phyloP scores from a whole-genome alignment of 2,329 filamentous ascomycete genomes.

The Fusarium sp. region DNA sequence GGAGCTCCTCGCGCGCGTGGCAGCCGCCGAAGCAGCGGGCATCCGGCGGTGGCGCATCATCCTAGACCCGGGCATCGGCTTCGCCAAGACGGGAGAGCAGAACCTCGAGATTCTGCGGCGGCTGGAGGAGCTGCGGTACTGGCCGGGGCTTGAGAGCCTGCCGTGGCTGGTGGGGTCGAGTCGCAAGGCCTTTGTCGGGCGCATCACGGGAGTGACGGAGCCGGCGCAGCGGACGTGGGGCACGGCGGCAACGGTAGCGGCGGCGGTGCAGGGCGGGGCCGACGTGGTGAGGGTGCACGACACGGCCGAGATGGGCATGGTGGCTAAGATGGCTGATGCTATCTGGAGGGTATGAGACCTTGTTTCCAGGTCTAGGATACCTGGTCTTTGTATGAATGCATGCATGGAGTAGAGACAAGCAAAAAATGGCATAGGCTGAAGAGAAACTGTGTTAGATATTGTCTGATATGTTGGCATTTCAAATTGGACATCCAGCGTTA shows the following conservation, averaged over 20 bases:
- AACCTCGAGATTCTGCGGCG: slow-evolving; percentile 82
- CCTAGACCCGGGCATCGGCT: slow-evolving; percentile 92
- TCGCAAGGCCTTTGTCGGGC: slow-evolving; percentile 89
- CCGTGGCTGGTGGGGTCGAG: slow-evolving; percentile 93
- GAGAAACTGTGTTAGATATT: neutral
- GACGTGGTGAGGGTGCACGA: slow-evolving; percentile 96
- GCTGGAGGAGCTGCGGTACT: slow-evolving; percentile 71
- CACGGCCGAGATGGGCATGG: slow-evolving; percentile 84
- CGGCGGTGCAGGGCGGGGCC: slow-evolving; percentile 85
- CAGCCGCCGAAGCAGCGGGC: slow-evolving; percentile 80
- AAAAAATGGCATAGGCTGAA: slow-evolving; percentile 1
- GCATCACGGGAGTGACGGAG: slow-evolving; percentile 78
- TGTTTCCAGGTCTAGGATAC: neutral
- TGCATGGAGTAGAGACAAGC: neutral
- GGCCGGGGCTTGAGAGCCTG: slow-evolving; percentile 73
- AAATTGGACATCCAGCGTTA: neutral
- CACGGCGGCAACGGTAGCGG: slow-evolving; percentile 87
- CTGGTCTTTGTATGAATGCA: neutral
- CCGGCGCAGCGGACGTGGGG: slow-evolving; percentile 81
- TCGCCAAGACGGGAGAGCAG: slow-evolving; percentile 84
- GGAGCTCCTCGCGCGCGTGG: slow-evolving; percentile 77
- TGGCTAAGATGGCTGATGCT: slow-evolving; percentile 90
- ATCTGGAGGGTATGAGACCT: slow-evolving; percentile 74
- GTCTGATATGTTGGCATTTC: slow-evolving; percentile 5
- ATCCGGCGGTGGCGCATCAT: slow-evolving; percentile 94